phyloP scores from a whole-genome alignment of 2,329 filamentous ascomycete genomes.

The Beauveria scarabaeidicola region DNA sequence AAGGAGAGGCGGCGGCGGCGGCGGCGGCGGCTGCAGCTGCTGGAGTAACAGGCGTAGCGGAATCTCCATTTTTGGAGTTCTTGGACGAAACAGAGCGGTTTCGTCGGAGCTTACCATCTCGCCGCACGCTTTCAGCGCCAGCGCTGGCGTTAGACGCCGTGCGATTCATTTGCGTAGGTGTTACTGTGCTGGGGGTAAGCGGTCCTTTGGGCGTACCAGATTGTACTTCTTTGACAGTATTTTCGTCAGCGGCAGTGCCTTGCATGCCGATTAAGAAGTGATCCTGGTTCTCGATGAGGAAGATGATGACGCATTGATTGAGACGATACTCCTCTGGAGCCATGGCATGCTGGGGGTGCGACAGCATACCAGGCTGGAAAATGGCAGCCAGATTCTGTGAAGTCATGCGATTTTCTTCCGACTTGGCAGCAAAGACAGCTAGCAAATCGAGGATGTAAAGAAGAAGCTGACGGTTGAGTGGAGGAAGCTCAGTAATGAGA shows the following conservation, averaged over 20 bases:
- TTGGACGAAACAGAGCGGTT: conserved; percentile 92
- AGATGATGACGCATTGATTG: conserved; percentile 95
- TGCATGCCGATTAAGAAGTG: conserved; percentile 98
- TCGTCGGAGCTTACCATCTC: conserved; percentile 68
- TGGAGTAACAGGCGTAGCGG: conserved; percentile 61
- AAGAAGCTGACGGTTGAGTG: conserved; percentile 84
- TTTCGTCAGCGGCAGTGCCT: conserved; percentile 93
- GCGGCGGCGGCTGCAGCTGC: conserved; percentile 34
- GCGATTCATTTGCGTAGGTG: conserved; percentile 49
- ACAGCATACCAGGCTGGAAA: conserved; percentile 93
- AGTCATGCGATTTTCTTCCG: conserved; percentile 94
- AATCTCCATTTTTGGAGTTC: conserved; percentile 67
- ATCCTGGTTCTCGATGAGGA: conserved; percentile 96
- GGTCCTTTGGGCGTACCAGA: conserved; percentile 54
- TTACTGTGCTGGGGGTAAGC: conserved; percentile 39
- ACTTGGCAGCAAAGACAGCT: conserved; percentile 94
- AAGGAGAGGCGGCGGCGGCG: conserved; percentile 42
- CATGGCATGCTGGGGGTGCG: conserved; percentile 92
- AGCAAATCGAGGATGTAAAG: conserved; percentile 94
- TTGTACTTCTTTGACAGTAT: conserved; percentile 53
- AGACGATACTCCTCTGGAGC: conserved; percentile 86
- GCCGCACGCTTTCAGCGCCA: conserved; percentile 76
- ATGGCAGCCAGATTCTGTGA: conserved; percentile 91
- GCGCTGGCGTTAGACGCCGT: conserved; percentile 84
- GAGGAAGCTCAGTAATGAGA: conserved; percentile 86